Evolutionary conservation across 2,329 filamentous ascomycete genomes (phyloP), one percentile per base, ranked within the genome.

Genomic region (Acrocalymma vagum): DNA sequence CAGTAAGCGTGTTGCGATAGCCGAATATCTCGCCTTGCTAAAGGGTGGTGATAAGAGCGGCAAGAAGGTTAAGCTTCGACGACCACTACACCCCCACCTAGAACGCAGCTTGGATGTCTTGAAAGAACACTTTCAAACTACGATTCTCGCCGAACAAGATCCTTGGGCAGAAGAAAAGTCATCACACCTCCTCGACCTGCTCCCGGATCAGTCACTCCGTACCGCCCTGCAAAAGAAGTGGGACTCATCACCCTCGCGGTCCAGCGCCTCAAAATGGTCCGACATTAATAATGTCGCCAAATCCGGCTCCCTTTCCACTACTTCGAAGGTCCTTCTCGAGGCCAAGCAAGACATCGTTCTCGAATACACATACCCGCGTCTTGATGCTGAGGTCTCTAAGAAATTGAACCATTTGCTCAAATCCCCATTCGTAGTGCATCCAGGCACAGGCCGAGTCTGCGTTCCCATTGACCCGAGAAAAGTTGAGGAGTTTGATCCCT

Each of bases 401-500:
- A 96, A 96, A 69, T 83, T 95, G 42, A 97, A 96, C 75, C 94
- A 99, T 80, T 83, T 99, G 79, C 85, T 99, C 58, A 99, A 99
- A 70, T 92, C 87, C 48, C 94, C 94, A 1, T 99, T 99, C 63
- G 93, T 96, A 46, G 86, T 99, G 24, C 94, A 99, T 67, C 94
- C 94, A 0, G 91, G 91, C 13, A 99, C 94, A 0, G 93, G 94
- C 1, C 78, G 93, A 38, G 90, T 99, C 6, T 99, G 94, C 74
- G 94, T 99, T 35, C 94, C 94, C 2, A 97, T 99, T 60, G 89
- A 97, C 65, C 81, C 84, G 1, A 74, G 76, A 23, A 78, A 74
- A 5, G 80, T 93, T 1, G 90, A 94, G 32, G 80, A 85, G 3
- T 99, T 99, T 60, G 89, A 97, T 63, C 94, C 94, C 0, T 76